A percentile compares a stretch with the other conserved stretches of the same genome.
Conservation (phyloP, 495 filamentous ascomycete genomes). For the Sordaria brevicollis region DNA sequence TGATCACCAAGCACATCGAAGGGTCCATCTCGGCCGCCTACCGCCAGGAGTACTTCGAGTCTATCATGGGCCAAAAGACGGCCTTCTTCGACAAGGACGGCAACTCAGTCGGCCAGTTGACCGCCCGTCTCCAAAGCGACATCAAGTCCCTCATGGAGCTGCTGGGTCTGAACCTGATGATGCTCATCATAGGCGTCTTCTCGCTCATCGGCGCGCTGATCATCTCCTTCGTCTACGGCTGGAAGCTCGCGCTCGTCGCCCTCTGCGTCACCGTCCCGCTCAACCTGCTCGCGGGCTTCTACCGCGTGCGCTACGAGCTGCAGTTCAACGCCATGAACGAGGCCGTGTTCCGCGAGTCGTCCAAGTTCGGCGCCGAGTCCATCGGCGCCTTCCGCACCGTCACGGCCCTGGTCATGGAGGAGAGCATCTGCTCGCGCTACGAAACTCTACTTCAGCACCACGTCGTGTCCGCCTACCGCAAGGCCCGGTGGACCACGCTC, state of each 20-base stretch:
- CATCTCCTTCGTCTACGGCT: constrained; percentile 46
- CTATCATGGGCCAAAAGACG: constrained; percentile 45
- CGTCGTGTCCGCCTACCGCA: constrained; percentile 29
- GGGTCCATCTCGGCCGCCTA: constrained; percentile 37
- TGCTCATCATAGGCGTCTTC: constrained; percentile 40
- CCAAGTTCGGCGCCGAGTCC: constrained; percentile 51
- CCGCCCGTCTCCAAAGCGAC: constrained; percentile 45
- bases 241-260: constrained; percentile 46
- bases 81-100: constrained; percentile 54
- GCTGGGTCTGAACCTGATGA: constrained; percentile 44
- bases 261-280: constrained; percentile 40
- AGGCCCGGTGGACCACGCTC: constrained; percentile 32
- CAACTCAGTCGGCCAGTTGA: constrained; percentile 54
- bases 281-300: constrained; percentile 37
- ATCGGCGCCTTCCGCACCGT: constrained; percentile 51
- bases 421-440: constrained; percentile 39
- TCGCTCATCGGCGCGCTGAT: constrained; percentile 36
- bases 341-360: constrained; percentile 46
- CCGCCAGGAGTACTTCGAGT: constrained; percentile 49
- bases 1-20: constrained; percentile 25
- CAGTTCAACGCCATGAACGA: constrained; percentile 47
- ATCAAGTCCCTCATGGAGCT: constrained; percentile 55
- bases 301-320: constrained; percentile 43
- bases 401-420: constrained; percentile 43
- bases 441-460: constrained; percentile 27